A percentile compares a stretch with the other conserved stretches of the same genome.
Evolutionary conservation across 257 asterid species (phyloP).

Genomic region (Ocimum tenuiflorum): DNA sequence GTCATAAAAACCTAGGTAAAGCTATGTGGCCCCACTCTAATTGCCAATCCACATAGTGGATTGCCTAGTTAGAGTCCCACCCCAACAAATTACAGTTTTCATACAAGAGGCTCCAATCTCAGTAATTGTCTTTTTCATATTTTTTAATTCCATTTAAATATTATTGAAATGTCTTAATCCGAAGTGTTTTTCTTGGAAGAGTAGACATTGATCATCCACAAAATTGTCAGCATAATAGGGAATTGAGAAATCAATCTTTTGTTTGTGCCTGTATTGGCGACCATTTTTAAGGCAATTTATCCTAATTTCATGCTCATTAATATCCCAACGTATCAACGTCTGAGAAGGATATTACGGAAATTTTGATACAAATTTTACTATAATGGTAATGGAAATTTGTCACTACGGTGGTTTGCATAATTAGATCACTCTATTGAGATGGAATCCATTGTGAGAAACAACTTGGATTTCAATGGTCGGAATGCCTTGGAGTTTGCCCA

Average conservation of each 20-base stretch:
- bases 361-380: neutral
- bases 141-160: neutral
- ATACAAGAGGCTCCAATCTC: constrained; percentile 9
- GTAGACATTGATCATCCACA: constrained; percentile 19
- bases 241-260: neutral
- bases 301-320: constrained; percentile 5
- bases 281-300: constrained; percentile 10
- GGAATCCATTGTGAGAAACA: neutral
- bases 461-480: neutral
- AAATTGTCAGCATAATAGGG: neutral
- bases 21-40: constrained; percentile 20
- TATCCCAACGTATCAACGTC: neutral
- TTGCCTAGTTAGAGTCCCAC: constrained; percentile 28
- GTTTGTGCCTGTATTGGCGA: neutral
- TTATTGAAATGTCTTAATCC: constrained; percentile 13
- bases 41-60: constrained; percentile 28
- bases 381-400: constrained; percentile 7
- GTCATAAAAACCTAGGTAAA: constrained; percentile 12
- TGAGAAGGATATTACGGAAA: neutral
- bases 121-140: constrained; percentile 21
- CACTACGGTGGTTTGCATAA: constrained; percentile 4
- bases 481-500: no score
- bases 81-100: constrained; percentile 16
- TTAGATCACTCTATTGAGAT: neutral
- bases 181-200: constrained; percentile 9